These are phyloP conservation scores for Capsicum rhomboideum DNA, from an alignment of 257 asterid species.

Conservation along the genomic window DNA sequence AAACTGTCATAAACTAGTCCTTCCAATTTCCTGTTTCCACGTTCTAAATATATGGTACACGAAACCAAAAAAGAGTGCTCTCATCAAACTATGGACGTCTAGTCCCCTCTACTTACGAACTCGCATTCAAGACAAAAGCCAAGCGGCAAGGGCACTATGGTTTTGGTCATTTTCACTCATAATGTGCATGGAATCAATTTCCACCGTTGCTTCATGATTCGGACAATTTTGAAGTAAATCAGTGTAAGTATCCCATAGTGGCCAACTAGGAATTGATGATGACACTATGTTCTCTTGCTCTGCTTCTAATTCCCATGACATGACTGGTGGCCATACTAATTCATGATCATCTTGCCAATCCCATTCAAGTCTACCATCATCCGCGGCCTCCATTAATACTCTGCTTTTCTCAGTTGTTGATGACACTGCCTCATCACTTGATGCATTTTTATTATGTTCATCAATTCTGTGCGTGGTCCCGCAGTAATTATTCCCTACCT, in stretches of 20 bases:
- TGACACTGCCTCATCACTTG: not conserved
- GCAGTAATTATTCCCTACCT: not conserved
- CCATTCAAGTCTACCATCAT: not conserved
- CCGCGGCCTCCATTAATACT: too few relatives aligned
- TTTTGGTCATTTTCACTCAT: constrained; percentile 3
- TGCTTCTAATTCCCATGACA: not conserved
- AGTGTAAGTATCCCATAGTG: constrained; percentile 21
- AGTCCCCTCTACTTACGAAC: too few relatives aligned
- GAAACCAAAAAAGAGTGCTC: too few relatives aligned
- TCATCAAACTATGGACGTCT: too few relatives aligned
- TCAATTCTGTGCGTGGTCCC: too few relatives aligned
- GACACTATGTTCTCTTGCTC: constrained; percentile 2
- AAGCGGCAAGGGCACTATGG: constrained; percentile 33
- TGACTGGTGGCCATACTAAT: not conserved
- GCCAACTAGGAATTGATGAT: constrained; percentile 6
- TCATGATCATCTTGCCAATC: constrained; percentile 19
- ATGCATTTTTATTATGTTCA: not conserved
- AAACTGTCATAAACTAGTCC: too few relatives aligned
- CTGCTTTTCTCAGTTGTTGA: too few relatives aligned
- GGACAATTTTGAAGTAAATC: not conserved
- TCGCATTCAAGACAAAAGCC: constrained; percentile 26
- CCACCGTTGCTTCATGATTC: not conserved
- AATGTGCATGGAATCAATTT: constrained; percentile 5
- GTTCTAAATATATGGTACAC: too few relatives aligned
- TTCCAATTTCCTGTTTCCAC: too few relatives aligned